A percentile compares a stretch with the other conserved stretches of the same genome.
These are phyloP conservation scores for Phaeosphaeria sp. DNA, from an alignment of 2,329 filamentous ascomycete species.

Conservation along the genomic window DNA sequence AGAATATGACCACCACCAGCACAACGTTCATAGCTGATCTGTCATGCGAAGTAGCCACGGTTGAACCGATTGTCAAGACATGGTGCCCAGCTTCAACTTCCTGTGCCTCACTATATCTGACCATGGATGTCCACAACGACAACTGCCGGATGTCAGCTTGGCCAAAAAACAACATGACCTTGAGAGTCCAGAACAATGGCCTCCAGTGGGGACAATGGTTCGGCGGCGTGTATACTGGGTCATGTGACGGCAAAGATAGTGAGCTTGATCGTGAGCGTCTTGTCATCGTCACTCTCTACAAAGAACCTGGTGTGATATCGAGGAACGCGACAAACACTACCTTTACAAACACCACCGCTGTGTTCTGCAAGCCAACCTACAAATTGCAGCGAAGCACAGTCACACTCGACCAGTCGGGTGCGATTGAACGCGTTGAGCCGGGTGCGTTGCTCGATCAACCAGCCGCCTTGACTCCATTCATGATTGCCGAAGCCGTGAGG, in stretches of 20 bases:
- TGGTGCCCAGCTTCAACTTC: neutral
- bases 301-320: neutral
- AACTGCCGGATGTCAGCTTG: neutral
- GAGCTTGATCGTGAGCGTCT: neutral
- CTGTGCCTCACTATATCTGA: neutral
- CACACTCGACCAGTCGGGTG: neutral
- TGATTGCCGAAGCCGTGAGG: neutral
- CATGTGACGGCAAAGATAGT: neutral
- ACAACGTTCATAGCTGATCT: constrained; percentile 1
- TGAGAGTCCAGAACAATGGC: neutral
- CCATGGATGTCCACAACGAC: neutral
- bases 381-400: neutral
- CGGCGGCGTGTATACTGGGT: neutral
- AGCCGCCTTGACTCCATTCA: neutral
- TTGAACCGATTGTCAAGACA: neutral
- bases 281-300: neutral
- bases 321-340: neutral
- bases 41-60: neutral
- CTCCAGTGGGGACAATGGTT: neutral
- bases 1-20: neutral
- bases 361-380: constrained; percentile 8
- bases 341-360: neutral
- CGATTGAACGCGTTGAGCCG: neutral
- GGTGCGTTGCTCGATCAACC: neutral
- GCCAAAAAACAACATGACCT: neutral